phyloP scores from a whole-genome alignment of 805 yeast species.

The Yarrowia hollandica region DNA sequence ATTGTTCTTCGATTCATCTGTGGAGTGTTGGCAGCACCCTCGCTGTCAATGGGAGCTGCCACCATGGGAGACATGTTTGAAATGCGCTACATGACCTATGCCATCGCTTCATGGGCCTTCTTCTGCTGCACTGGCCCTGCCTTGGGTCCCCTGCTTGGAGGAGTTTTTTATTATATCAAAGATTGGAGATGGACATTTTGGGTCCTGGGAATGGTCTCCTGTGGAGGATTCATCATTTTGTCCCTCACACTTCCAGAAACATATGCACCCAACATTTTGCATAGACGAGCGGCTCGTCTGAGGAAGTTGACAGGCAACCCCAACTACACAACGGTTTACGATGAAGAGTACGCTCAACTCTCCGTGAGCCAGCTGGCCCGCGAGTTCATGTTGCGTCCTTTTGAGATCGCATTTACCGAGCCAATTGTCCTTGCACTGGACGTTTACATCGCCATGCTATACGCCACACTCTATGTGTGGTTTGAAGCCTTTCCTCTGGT shows the following conservation, averaged over 20 bases:
- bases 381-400: constrained; percentile 42
- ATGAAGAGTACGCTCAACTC: constrained; percentile 42
- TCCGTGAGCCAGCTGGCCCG: constrained; percentile 12
- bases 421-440: constrained; percentile 55
- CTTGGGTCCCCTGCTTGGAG: constrained; percentile 58
- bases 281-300: constrained; percentile 52
- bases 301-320: constrained; percentile 51
- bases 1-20: constrained; percentile 61
- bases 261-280: constrained; percentile 47
- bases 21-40: constrained; percentile 79
- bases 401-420: constrained; percentile 49
- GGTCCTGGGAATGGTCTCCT: constrained; percentile 43
- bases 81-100: constrained; percentile 48
- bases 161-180: constrained; percentile 49
- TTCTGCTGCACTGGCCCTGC: constrained; percentile 57
- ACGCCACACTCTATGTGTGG: constrained; percentile 54
- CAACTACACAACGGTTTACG: constrained; percentile 49
- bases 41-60: constrained; percentile 80
- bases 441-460: constrained; percentile 50
- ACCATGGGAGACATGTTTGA: constrained; percentile 52
- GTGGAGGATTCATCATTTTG: constrained; percentile 43
- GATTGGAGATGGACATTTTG: constrained; percentile 59
- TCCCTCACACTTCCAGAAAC: constrained; percentile 55
- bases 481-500: constrained; percentile 61
- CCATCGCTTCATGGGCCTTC: constrained; percentile 54